Percentiles rank a stretch among this genome's conserved stretches.
Conservation (phyloP, 176 grass and related monocot genomes). For the Eragrostis curvula region DNA sequence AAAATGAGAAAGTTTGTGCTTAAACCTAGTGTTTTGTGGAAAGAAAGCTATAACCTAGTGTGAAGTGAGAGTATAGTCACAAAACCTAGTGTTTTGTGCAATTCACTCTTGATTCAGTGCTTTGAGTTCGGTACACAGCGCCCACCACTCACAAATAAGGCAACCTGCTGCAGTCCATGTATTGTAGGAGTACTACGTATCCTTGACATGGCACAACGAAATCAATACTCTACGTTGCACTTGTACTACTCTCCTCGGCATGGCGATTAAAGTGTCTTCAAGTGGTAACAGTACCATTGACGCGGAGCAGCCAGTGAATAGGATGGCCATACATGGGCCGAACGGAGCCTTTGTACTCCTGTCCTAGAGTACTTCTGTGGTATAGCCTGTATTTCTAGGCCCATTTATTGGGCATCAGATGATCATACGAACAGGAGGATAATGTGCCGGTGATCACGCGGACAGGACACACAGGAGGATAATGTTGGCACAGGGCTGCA, state of each 20-base stretch:
- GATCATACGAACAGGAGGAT: too few species aligned
- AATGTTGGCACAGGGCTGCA: too few species aligned
- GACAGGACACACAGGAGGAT: too few species aligned
- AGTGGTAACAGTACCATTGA: background rate
- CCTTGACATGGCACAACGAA: background rate
- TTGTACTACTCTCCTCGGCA: background rate
- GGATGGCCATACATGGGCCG: background rate
- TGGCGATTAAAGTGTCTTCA: constrained; percentile 3
- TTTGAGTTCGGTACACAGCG: background rate
- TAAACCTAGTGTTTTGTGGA: too few species aligned
- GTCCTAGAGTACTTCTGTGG: background rate
- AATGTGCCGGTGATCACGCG: too few species aligned
- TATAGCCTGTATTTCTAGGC: background rate
- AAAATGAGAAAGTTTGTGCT: too few species aligned
- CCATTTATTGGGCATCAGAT: background rate
- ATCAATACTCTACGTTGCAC: background rate
- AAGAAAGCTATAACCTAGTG: too few species aligned
- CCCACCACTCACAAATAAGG: background rate
- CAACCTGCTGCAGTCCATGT: background rate
- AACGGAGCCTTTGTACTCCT: background rate
- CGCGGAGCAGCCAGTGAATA: background rate
- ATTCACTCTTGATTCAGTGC: too few species aligned
- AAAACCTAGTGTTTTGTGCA: too few species aligned
- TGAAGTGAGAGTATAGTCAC: too few species aligned
- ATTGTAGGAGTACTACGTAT: background rate